Evolutionary conservation across 192 early-diverging fungal species (phyloP).

Genomic region (Coemansia sp.): DNA sequence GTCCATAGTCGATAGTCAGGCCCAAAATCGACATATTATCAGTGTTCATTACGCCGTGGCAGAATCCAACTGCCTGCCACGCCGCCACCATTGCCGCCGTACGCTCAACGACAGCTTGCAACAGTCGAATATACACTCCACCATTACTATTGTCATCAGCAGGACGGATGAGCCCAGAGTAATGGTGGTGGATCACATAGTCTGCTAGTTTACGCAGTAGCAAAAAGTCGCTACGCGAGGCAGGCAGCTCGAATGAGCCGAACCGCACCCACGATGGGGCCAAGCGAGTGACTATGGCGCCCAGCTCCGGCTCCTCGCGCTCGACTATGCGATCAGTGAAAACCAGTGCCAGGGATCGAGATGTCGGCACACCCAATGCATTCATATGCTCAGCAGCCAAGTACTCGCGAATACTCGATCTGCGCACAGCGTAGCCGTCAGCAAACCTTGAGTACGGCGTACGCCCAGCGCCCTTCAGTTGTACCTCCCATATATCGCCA

Average conservation of each 20-base stretch:
- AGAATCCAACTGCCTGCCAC: constrained; percentile 82
- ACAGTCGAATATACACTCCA: constrained; percentile 58
- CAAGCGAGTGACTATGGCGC: constrained; percentile 75
- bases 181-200: constrained; percentile 66
- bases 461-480: constrained; percentile 84
- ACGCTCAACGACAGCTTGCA: constrained; percentile 58
- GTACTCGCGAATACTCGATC: constrained; percentile 86
- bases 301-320: constrained; percentile 71
- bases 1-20: constrained; percentile 86
- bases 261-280: constrained; percentile 84
- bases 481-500: constrained; percentile 66
- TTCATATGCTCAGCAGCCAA: constrained; percentile 62
- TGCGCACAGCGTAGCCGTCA: constrained; percentile 85
- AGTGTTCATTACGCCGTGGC: constrained; percentile 90
- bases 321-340: constrained; percentile 63
- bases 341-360: constrained; percentile 74
- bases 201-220: constrained; percentile 68
- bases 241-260: constrained; percentile 85
- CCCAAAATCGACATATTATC: constrained; percentile 89
- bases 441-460: constrained; percentile 88
- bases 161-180: constrained; percentile 31
- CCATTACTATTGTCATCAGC: constrained; percentile 12
- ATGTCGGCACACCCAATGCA: constrained; percentile 73
- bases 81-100: constrained; percentile 76
- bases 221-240: constrained; percentile 62